A percentile compares a stretch with the other conserved stretches of the same genome.
Evolutionary conservation across 495 filamentous ascomycete genomes (phyloP).

Genomic region (Neurospora sublineolata): DNA sequence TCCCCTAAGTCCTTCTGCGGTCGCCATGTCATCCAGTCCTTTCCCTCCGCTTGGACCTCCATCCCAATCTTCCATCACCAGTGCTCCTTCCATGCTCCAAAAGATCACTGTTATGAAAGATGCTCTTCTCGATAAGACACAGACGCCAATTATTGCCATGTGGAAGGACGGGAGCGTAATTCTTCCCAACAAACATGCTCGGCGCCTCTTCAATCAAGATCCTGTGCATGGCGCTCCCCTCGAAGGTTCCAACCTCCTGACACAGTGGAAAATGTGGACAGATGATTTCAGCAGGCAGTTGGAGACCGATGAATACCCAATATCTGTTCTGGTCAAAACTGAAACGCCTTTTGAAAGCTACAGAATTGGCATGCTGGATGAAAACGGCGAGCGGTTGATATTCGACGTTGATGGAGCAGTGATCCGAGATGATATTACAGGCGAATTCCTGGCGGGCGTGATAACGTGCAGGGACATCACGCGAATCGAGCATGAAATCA

Average conservation of each 20-base stretch:
- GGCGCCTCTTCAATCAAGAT: slow-evolving; percentile 36
- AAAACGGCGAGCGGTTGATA: slow-evolving; percentile 31
- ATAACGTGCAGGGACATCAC: slow-evolving; percentile 59
- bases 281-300: slow-evolving; percentile 51
- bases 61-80: slow-evolving; percentile 30
- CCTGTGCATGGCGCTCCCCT: slow-evolving; percentile 27
- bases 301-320: slow-evolving; percentile 46
- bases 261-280: slow-evolving; percentile 43
- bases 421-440: slow-evolving; percentile 44
- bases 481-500: slow-evolving; percentile 41
- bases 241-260: slow-evolving; percentile 42
- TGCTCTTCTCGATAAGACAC: slow-evolving; percentile 54
- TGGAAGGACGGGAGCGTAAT: slow-evolving; percentile 60
- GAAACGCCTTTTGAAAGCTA: slow-evolving; percentile 40
- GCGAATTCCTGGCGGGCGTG: slow-evolving; percentile 56
- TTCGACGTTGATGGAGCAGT: slow-evolving; percentile 51
- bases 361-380: slow-evolving; percentile 49
- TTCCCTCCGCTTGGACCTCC: slow-evolving; percentile 53
- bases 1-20: slow-evolving; percentile 25
- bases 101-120: slow-evolving; percentile 60
- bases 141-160: slow-evolving; percentile 57
- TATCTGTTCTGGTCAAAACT: slow-evolving; percentile 44
- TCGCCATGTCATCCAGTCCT: slow-evolving; percentile 33
- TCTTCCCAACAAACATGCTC: slow-evolving; percentile 51
- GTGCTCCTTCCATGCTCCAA: slow-evolving; percentile 46